Evolutionary conservation across 306 rosid species (phyloP).

Genomic region (Calophaca sinica): DNA sequence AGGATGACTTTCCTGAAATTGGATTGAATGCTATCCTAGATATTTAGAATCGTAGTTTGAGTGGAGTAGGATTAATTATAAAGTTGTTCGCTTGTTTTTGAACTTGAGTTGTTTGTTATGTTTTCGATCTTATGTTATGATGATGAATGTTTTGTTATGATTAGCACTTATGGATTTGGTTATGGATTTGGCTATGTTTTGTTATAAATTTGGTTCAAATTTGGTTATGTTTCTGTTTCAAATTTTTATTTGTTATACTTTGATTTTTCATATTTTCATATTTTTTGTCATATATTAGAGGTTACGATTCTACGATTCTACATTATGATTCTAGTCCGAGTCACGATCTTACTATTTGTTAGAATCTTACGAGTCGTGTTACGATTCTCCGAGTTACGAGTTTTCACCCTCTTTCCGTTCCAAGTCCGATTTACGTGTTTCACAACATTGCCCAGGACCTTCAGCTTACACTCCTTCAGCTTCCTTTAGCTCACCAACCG

Average conservation of each 20-base stretch:
- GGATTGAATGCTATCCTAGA: neutral
- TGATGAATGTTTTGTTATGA: neutral
- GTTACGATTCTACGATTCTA: no score
- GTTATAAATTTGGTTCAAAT: no score
- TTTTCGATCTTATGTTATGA: neutral
- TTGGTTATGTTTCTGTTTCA: no score
- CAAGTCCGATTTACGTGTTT: no score
- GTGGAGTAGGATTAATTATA: neutral
- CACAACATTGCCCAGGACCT: no score
- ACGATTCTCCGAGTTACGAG: neutral
- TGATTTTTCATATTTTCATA: neutral
- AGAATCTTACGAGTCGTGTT: neutral
- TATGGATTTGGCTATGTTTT: no score
- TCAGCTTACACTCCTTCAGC: no score
- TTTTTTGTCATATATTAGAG: no score
- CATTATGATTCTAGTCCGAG: neutral
- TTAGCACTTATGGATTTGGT: no score
- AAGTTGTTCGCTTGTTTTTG: neutral
- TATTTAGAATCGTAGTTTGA: neutral
- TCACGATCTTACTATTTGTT: neutral
- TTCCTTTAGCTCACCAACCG: no score
- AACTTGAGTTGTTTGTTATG: neutral
- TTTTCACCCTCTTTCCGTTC: neutral
- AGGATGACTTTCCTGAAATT: neutral
- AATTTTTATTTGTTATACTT: neutral